Evolutionary conservation across 2,329 filamentous ascomycete genomes (phyloP), one percentile per base, ranked within the genome.

Genomic region (Nothopassalora personata): DNA sequence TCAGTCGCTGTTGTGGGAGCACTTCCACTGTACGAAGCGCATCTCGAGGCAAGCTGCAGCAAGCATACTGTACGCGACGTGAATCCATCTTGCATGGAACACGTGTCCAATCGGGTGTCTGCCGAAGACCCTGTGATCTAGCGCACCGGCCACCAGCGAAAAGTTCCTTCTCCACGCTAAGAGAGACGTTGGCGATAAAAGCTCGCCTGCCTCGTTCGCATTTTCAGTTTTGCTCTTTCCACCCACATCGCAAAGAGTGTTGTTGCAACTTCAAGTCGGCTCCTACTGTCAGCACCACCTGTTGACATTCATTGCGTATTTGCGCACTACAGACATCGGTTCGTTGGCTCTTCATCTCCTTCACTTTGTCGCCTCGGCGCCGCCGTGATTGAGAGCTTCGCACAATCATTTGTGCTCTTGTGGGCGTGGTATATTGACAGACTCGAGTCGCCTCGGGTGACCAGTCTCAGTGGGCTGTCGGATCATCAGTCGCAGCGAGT

Each of bases 401-500:
- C 61, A 64, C 61, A 45, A 30, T 9, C 11, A 9, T 53, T 23
- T 52, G 64, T 64, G 62, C 63, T 54, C 58, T 64, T 65, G 61
- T 64, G 63, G 63, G 64, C 61, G 61, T 59, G 56, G 64, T 57
- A 60, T 61, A 53, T 52, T 43, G 13, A 46, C 58, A 59, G 56
- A 59, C 59, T 55, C 54, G 63, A 61, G 59, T 60, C 49, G 61
- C 60, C 59, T 60, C 6, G 59, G 55, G 56, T 56, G 58, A 53
- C 61, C 60, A 60, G 57, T 58, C 66, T 55, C 63, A 65, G 65
- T 66, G 64, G 67, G 68, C 68, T 67, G 53, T 61, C 49, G 56
- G 45, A 63, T 51, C 62, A 60, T 62, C 54, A 54, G 59, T 67
- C 62, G 65, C 65, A 60, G 39, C 31, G 48, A 68, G 74, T 76